Conservation (phyloP, 345 rosid species). For the Melaleuca alternifolia region DNA sequence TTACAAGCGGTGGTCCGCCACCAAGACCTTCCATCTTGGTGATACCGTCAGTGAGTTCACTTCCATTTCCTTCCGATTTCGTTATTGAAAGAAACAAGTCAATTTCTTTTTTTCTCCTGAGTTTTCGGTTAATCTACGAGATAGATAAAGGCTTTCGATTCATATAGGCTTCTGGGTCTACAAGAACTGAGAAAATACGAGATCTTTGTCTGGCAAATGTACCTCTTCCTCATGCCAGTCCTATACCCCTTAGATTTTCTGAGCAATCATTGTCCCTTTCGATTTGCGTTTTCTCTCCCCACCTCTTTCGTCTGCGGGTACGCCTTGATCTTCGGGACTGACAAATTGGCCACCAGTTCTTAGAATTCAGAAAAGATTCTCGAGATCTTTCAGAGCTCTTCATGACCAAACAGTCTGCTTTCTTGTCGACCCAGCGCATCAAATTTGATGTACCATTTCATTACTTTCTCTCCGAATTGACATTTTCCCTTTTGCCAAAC, state of each 20-base stretch:
- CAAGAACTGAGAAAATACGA: not conserved
- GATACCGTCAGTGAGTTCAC: constrained; percentile 52
- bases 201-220: not conserved
- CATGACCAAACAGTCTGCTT: not conserved
- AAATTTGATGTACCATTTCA: not conserved
- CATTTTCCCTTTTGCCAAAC: not conserved
- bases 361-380: not conserved
- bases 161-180: not conserved
- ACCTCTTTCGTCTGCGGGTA: not conserved
- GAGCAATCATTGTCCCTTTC: not conserved
- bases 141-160: not conserved
- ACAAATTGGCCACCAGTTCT: not conserved
- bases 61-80: not conserved
- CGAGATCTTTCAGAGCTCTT: not conserved
- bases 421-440: not conserved
- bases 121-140: not conserved
- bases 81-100: not conserved
- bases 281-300: not conserved
- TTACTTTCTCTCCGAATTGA: not conserved
- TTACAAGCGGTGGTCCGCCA: constrained; percentile 79
- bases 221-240: not conserved
- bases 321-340: not conserved
- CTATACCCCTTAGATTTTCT: not conserved
- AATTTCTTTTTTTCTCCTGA: not conserved
- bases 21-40: constrained; percentile 63